A percentile compares a stretch with the other conserved stretches of the same genome.
Conservation (phyloP, 1,284 basidiomycete genomes). For the Fomitopsis pinicola region DNA sequence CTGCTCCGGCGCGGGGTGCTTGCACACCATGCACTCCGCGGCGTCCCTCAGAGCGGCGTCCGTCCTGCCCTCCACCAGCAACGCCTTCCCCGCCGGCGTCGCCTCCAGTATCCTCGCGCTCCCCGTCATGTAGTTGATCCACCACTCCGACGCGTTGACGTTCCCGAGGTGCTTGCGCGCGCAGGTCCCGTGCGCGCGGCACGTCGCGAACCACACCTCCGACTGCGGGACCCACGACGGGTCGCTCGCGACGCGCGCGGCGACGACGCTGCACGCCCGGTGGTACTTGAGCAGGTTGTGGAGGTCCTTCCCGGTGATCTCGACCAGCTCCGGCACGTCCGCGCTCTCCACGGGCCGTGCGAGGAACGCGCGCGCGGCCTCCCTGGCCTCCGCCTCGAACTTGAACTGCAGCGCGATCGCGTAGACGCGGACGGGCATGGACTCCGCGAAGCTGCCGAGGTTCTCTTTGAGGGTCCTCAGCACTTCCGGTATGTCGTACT, state of each 20-base stretch:
- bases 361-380: slow-evolving; percentile 4
- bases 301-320: slow-evolving; percentile 11
- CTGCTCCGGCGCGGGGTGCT: not conserved
- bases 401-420: slow-evolving; percentile 23
- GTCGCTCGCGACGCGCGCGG: slow-evolving; percentile 1
- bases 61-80: not conserved
- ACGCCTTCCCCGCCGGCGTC: not conserved
- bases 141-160: not conserved
- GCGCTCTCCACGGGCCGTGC: slow-evolving; percentile 2
- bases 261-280: slow-evolving; percentile 4
- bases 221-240: slow-evolving; percentile 2
- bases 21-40: not conserved
- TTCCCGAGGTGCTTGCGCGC: not conserved
- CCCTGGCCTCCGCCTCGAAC: slow-evolving; percentile 3
- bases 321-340: slow-evolving; percentile 12
- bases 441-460: slow-evolving; percentile 19
- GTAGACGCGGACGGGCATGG: slow-evolving; percentile 31
- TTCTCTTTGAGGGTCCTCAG: slow-evolving; percentile 12
- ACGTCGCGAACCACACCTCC: not conserved
- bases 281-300: slow-evolving; percentile 13
- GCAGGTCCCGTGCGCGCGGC: not conserved
- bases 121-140: not conserved
- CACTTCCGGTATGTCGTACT: slow-evolving; percentile 32
- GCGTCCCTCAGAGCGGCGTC: not conserved
- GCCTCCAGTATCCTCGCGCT: not conserved